A percentile compares a stretch with the other conserved stretches of the same genome.
phyloP scores from a whole-genome alignment of 2,329 filamentous ascomycete species.

The Diaporthe australafricana region DNA sequence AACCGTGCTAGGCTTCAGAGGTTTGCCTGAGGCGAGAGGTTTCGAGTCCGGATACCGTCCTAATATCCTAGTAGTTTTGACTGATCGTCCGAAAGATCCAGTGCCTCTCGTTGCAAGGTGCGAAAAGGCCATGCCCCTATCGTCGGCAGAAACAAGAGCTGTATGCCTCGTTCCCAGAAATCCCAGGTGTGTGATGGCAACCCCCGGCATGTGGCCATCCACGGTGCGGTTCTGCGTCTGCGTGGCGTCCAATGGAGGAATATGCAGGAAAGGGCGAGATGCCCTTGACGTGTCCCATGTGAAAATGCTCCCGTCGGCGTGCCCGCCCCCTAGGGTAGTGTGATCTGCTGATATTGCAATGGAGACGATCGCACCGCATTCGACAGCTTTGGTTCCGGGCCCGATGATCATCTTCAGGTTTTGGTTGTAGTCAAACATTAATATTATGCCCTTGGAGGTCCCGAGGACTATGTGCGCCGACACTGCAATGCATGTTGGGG shows the following conservation, averaged over 20 bases:
- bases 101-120: conserved; percentile 93
- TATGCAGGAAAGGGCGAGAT: conserved; percentile 89
- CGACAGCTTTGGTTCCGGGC: conserved; percentile 91
- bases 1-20: conserved; percentile 91
- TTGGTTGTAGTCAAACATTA: conserved; percentile 98
- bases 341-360: conserved; percentile 94
- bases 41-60: conserved; percentile 86
- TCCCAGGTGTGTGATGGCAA: conserved; percentile 88
- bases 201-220: conserved; percentile 86
- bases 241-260: conserved; percentile 78
- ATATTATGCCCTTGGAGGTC: conserved; percentile 92
- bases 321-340: conserved; percentile 88
- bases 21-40: conserved; percentile 68
- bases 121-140: conserved; percentile 97
- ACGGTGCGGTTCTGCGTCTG: conserved; percentile 73
- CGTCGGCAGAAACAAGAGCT: conserved; percentile 93
- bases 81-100: conserved; percentile 83
- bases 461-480: conserved; percentile 90
- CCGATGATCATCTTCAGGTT: conserved; percentile 94
- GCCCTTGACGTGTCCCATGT: conserved; percentile 92
- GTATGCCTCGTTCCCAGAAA: conserved; percentile 95
- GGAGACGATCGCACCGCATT: conserved; percentile 88
- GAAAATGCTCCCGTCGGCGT: conserved; percentile 91
- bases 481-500: conserved; percentile 88
- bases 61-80: conserved; percentile 91